These are phyloP conservation scores for Articulospora tetracladia DNA, from an alignment of 495 filamentous ascomycete species.

Conservation along the genomic window DNA sequence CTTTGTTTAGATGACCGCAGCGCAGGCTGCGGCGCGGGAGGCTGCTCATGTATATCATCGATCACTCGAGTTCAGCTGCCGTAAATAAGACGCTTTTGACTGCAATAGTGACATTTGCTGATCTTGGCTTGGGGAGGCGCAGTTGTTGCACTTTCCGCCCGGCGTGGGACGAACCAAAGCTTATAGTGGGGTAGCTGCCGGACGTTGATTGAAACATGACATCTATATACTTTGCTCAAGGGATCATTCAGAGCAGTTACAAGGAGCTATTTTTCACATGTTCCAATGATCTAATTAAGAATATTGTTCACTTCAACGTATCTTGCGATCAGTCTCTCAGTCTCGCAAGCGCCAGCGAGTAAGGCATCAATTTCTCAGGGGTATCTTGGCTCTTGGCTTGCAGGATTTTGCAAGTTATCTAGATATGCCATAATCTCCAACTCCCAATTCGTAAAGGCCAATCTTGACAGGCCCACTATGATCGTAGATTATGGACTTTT, in stretches of 20 bases:
- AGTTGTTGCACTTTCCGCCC: not conserved
- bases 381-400: too few species aligned
- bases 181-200: not conserved
- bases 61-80: not conserved
- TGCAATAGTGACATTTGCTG: not conserved
- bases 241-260: too few species aligned
- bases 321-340: too few species aligned
- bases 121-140: not conserved
- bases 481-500: not conserved
- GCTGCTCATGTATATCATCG: slow-evolving; percentile 11
- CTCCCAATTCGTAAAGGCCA: too few species aligned
- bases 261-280: too few species aligned
- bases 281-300: too few species aligned
- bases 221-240: too few species aligned
- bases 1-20: not conserved
- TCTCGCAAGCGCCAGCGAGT: too few species aligned
- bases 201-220: not conserved
- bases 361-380: too few species aligned
- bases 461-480: not conserved
- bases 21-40: not conserved
- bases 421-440: too few species aligned
- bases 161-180: not conserved
- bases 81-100: not conserved
- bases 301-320: too few species aligned
- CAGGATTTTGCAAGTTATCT: too few species aligned